A percentile compares a stretch with the other conserved stretches of the same genome.
Conservation (phyloP, 2,329 filamentous ascomycete species). For the Didymosphaeria variabile region DNA sequence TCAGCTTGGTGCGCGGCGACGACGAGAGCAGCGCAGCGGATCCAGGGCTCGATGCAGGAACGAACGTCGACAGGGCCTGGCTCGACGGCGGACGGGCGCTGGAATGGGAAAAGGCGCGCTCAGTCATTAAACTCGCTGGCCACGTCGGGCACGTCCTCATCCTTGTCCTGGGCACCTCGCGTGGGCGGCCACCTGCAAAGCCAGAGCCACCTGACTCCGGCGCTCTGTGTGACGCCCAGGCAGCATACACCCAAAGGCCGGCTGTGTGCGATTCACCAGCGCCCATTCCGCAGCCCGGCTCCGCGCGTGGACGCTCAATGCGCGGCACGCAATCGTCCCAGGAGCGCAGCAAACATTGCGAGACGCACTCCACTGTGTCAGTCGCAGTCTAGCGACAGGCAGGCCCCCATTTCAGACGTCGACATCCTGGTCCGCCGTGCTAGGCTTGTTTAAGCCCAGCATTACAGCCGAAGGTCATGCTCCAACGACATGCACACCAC, state of each 20-base stretch:
- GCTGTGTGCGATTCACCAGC: background rate
- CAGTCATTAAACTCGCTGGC: slow-evolving; percentile 11
- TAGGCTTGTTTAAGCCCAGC: slow-evolving; percentile 43
- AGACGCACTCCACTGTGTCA: slow-evolving; percentile 26
- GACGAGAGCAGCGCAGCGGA: slow-evolving; percentile 1
- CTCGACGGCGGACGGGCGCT: slow-evolving; percentile 17
- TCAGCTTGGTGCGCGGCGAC: slow-evolving; percentile 22
- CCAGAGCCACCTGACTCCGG: slow-evolving; percentile 2
- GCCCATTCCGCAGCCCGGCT: background rate
- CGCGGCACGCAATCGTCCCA: background rate
- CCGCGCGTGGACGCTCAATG: background rate
- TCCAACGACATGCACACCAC: slow-evolving; percentile 29
- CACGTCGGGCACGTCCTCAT: slow-evolving; percentile 19
- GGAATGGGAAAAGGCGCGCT: slow-evolving; percentile 20
- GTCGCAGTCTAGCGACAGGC: slow-evolving; percentile 24
- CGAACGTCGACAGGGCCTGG: background rate
- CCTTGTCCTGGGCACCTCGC: background rate
- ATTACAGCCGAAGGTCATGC: slow-evolving; percentile 42
- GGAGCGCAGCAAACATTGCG: slow-evolving; percentile 19
- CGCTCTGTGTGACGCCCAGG: background rate
- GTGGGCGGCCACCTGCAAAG: no score
- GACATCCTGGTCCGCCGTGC: slow-evolving; percentile 31
- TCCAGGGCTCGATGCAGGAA: slow-evolving; percentile 9
- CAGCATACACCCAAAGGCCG: background rate
- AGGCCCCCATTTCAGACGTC: slow-evolving; percentile 11